These are phyloP conservation scores for Penicillium subrubescens DNA, from an alignment of 495 filamentous ascomycete genomes.

Conservation along the genomic window DNA sequence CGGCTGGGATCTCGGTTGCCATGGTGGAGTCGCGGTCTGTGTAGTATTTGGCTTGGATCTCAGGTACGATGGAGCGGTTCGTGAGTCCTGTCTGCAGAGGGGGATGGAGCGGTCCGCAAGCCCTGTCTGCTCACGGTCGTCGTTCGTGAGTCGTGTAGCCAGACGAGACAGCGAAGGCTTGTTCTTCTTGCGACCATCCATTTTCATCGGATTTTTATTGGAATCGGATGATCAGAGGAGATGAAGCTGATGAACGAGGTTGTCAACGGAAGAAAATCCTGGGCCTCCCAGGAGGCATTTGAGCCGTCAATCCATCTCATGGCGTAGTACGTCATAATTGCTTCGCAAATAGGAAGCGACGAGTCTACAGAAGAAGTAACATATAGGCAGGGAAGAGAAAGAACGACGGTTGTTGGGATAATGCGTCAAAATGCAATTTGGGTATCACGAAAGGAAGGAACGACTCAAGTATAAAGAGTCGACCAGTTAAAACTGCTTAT, in stretches of 20 bases:
- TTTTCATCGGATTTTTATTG: background rate
- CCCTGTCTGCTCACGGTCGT: too few relatives aligned
- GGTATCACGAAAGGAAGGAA: conserved; percentile 15
- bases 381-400: background rate
- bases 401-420: background rate
- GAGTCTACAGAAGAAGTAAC: background rate
- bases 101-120: too few relatives aligned
- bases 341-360: background rate
- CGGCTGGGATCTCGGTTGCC: background rate
- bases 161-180: conserved; percentile 23
- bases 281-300: background rate
- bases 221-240: background rate
- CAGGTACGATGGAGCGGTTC: too few relatives aligned
- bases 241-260: background rate
- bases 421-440: background rate
- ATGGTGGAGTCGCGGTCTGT: background rate
- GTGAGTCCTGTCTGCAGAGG: too few relatives aligned
- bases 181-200: conserved; percentile 19
- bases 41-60: background rate
- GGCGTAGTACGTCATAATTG: background rate
- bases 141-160: conserved; percentile 10
- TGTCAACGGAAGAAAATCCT: background rate
- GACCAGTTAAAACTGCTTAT: background rate
- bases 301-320: background rate
- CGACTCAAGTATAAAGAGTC: background rate